phyloP scores from a whole-genome alignment of 2,329 filamentous ascomycete species.

The Fonsecaea monophora region DNA sequence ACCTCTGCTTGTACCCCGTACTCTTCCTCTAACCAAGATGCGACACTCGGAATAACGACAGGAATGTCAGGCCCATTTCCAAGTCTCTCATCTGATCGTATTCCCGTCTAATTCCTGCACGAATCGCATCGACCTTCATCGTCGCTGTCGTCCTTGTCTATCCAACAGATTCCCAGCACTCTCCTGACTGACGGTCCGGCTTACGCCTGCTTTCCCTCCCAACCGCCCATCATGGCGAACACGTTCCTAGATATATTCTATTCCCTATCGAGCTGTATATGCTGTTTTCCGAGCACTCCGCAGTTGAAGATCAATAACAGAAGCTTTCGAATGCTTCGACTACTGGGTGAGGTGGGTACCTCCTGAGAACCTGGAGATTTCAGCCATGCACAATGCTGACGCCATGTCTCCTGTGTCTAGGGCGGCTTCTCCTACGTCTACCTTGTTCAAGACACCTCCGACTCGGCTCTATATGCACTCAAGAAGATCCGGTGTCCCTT shows the following conservation, averaged over 20 bases:
- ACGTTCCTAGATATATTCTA: constrained; percentile 88
- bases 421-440: constrained; percentile 99
- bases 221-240: constrained; percentile 68
- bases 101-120: neutral
- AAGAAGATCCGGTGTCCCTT: constrained; percentile 99
- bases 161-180: neutral
- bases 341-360: constrained; percentile 80
- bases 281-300: constrained; percentile 92
- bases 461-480: constrained; percentile 83
- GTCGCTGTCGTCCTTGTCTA: neutral
- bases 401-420: constrained; percentile 51
- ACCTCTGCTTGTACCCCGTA: neutral
- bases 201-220: constrained; percentile 12
- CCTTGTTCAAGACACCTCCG: constrained; percentile 86
- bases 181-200: constrained; percentile 22
- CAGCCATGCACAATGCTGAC: neutral
- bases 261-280: constrained; percentile 92
- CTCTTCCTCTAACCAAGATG: neutral
- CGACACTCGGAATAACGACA: neutral
- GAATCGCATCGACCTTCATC: neutral
- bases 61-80: neutral
- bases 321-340: constrained; percentile 92
- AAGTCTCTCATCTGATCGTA: neutral
- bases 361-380: constrained; percentile 26
- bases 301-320: constrained; percentile 93